Percentiles rank a stretch among this genome's conserved stretches.
These are phyloP conservation scores for Ascosphaera aggregata DNA, from an alignment of 2,329 filamentous ascomycete species.

Conservation along the genomic window DNA sequence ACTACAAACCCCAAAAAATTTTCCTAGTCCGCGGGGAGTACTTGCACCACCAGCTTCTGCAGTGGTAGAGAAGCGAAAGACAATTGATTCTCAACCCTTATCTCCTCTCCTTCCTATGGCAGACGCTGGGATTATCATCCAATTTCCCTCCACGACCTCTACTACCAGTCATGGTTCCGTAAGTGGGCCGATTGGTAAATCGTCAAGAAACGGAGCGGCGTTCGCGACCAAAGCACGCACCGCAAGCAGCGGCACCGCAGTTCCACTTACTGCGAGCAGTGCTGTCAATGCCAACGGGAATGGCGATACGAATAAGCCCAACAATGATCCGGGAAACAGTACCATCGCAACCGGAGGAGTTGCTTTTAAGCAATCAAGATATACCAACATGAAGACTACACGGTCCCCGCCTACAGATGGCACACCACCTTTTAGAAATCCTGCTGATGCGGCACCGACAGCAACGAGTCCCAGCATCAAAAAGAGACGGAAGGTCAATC, in stretches of 20 bases:
- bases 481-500: constrained; percentile 75
- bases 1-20: background rate
- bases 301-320: constrained; percentile 5
- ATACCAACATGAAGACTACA: constrained; percentile 11
- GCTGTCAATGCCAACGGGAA: background rate
- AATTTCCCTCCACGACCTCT: background rate
- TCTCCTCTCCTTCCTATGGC: background rate
- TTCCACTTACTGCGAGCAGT: background rate
- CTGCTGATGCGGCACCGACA: constrained; percentile 13
- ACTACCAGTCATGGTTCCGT: background rate
- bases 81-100: background rate
- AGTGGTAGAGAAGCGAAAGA: too few species aligned
- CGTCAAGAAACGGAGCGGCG: background rate
- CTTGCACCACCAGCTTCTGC: too few species aligned
- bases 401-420: constrained; percentile 11
- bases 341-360: constrained; percentile 5
- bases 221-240: background rate
- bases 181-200: background rate
- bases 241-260: background rate
- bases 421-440: constrained; percentile 1
- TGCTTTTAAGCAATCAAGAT: constrained; percentile 9
- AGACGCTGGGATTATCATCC: background rate
- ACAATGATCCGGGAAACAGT: constrained; percentile 10
- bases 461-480: constrained; percentile 35
- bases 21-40: background rate